Evolutionary conservation across 148 eudicot species (phyloP).

Genomic region (Spergularia bocconei): DNA sequence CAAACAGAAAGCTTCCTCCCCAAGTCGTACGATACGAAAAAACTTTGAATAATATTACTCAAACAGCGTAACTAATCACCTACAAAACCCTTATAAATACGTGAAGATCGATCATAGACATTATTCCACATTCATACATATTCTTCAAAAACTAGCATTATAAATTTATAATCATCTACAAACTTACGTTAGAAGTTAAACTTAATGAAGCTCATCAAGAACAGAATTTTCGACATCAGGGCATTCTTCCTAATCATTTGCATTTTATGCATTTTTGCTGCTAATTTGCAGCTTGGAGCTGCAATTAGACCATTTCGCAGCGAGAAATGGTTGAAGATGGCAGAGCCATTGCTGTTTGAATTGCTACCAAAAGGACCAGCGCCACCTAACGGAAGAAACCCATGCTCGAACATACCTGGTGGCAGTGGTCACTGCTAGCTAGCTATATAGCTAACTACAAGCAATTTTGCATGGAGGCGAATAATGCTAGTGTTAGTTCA

Average conservation of each 20-base stretch:
- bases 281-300: slow-evolving; percentile 5
- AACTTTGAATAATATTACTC: slow-evolving; percentile 21
- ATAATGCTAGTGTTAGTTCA: too few species aligned
- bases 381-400: not conserved
- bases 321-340: not conserved
- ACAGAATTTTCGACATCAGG: not conserved
- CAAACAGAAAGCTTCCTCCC: slow-evolving; percentile 27
- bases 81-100: slow-evolving; percentile 1
- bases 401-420: slow-evolving; percentile 26
- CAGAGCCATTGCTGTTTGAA: not conserved
- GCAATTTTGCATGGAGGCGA: too few species aligned
- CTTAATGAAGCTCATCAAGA: not conserved
- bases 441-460: not conserved
- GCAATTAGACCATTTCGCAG: slow-evolving; percentile 20
- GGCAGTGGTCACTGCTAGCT: slow-evolving; percentile 22
- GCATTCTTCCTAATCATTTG: slow-evolving; percentile 5
- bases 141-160: not conserved
- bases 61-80: not conserved
- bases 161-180: not conserved
- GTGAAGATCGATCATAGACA: not conserved
- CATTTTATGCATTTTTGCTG: slow-evolving; percentile 12
- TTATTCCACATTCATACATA: not conserved
- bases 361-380: slow-evolving; percentile 20
- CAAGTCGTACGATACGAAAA: slow-evolving; percentile 24
- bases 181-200: too few species aligned